phyloP scores from a whole-genome alignment of 2,329 filamentous ascomycete species.

The Penicillium sp. region DNA sequence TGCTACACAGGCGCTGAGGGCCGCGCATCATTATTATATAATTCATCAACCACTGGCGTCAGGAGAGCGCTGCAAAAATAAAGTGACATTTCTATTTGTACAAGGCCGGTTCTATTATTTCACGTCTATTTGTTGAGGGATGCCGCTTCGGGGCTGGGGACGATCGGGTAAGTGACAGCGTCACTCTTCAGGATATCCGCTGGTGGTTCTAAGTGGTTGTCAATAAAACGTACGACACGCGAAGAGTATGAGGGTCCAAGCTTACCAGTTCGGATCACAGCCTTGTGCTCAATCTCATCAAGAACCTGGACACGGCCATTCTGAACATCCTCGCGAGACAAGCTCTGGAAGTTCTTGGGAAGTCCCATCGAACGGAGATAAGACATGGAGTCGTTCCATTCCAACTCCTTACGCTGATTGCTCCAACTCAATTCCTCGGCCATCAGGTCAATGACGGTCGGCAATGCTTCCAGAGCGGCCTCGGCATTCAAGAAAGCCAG shows the following conservation, averaged over 20 bases:
- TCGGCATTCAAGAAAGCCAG: conserved; percentile 90
- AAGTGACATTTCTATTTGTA: conserved; percentile 28
- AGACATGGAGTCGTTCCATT: conserved; percentile 71
- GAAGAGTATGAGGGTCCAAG: conserved; percentile 2
- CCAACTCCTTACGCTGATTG: conserved; percentile 66
- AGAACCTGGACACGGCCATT: conserved; percentile 51
- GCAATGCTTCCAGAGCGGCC: conserved; percentile 81
- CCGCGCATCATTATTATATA: neutral
- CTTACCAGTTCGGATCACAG: conserved; percentile 45
- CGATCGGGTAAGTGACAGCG: conserved; percentile 28
- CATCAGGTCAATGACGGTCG: conserved; percentile 87
- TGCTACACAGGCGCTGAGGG: neutral
- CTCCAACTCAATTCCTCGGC: conserved; percentile 79
- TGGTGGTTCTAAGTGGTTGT: conserved; percentile 34
- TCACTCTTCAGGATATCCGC: conserved; percentile 55
- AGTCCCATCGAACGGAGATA: conserved; percentile 65
- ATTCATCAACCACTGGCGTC: neutral
- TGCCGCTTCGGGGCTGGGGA: conserved; percentile 41
- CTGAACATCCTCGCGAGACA: conserved; percentile 61
- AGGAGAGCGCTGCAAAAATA: neutral
- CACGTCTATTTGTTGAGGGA: conserved; percentile 51
- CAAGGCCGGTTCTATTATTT: conserved; percentile 24
- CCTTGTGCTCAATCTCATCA: conserved; percentile 40
- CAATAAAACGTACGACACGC: neutral
- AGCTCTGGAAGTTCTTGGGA: conserved; percentile 55